Evolutionary conservation across 73 alveolate genomes (phyloP).

Genomic region (Paramecium biaurelia): DNA sequence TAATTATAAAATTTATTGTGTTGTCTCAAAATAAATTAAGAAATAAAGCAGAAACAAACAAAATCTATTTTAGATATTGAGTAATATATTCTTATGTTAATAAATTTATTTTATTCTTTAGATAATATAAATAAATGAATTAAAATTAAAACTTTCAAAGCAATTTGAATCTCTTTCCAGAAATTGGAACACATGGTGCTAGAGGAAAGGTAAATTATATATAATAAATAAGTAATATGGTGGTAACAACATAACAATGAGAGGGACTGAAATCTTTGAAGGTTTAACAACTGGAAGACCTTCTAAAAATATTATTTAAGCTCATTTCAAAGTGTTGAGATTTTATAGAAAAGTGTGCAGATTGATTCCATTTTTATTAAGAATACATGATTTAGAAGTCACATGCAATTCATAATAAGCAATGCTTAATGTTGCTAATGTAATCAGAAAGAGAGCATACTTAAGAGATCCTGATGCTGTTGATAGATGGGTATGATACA

Average conservation of each 20-base stretch:
- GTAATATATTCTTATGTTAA: neutral
- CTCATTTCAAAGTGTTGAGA: constrained; percentile 50
- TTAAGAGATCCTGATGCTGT: constrained; percentile 55
- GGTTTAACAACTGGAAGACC: constrained; percentile 54
- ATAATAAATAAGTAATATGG: neutral
- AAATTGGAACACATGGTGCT: constrained; percentile 28
- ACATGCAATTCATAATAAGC: constrained; percentile 53
- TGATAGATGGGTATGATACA: constrained; percentile 10
- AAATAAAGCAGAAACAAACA: neutral
- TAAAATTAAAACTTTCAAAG: neutral
- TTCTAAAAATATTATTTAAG: constrained; percentile 51
- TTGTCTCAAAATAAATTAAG: neutral
- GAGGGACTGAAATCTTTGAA: constrained; percentile 59
- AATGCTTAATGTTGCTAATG: constrained; percentile 56
- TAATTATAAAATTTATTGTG: neutral
- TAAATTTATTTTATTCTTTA: neutral
- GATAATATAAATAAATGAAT: neutral
- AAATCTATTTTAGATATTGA: neutral
- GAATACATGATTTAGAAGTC: constrained; percentile 53
- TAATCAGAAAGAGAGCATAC: constrained; percentile 42
- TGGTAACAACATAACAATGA: constrained; percentile 63
- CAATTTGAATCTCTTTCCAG: constrained; percentile 17
- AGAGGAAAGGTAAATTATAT: neutral
- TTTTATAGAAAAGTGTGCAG: constrained; percentile 61
- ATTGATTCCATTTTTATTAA: constrained; percentile 46